Evolutionary conservation across 805 yeast genomes (phyloP).

Genomic region (Danielozyma ontarioensis): DNA sequence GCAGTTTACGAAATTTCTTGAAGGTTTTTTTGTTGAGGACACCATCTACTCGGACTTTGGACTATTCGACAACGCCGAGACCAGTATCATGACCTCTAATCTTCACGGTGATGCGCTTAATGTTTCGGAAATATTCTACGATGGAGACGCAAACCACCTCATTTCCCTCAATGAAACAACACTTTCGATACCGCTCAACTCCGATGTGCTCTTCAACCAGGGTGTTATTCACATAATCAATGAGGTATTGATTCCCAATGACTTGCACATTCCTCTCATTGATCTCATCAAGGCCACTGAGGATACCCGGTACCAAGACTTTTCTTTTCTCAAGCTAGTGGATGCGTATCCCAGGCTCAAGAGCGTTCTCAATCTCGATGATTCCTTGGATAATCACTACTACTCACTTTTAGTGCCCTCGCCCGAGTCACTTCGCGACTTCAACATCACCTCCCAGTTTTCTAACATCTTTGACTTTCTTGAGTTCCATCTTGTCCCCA

Average conservation of each 20-base stretch:
- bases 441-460: slow-evolving; percentile 42
- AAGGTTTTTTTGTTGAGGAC: slow-evolving; percentile 56
- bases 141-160: slow-evolving; percentile 16
- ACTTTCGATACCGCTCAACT: slow-evolving; percentile 34
- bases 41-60: slow-evolving; percentile 62
- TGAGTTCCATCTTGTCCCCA: slow-evolving; percentile 65
- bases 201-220: slow-evolving; percentile 71
- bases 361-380: slow-evolving; percentile 33
- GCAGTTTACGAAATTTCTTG: slow-evolving; percentile 48
- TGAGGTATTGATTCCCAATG: slow-evolving; percentile 51
- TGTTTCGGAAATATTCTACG: slow-evolving; percentile 14
- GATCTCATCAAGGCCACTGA: slow-evolving; percentile 57
- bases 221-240: slow-evolving; percentile 79
- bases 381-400: slow-evolving; percentile 16
- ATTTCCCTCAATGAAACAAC: slow-evolving; percentile 26
- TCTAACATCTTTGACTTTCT: slow-evolving; percentile 49
- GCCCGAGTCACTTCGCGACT: slow-evolving; percentile 46
- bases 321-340: slow-evolving; percentile 43
- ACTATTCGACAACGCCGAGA: slow-evolving; percentile 13
- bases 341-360: slow-evolving; percentile 36
- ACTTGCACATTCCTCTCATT: slow-evolving; percentile 44
- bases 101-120: slow-evolving; percentile 24
- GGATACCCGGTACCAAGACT: slow-evolving; percentile 21
- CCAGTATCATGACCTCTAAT: slow-evolving; percentile 10
- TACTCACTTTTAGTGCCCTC: slow-evolving; percentile 73